Evolutionary conservation across 805 yeast species (phyloP).

Genomic region (Sugiyamaella americana): DNA sequence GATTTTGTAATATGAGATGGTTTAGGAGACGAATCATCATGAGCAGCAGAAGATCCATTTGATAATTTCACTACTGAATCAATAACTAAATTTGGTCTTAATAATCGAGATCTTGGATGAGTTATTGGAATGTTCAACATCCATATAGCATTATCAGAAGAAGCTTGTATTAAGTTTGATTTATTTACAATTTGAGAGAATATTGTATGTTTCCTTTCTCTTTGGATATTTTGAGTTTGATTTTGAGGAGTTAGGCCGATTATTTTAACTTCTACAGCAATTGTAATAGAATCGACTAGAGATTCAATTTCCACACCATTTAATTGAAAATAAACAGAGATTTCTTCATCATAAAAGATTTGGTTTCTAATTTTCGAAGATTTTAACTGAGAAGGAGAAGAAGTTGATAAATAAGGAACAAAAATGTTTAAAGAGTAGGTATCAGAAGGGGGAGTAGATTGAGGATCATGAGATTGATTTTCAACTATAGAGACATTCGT

Average conservation of each 20-base stretch:
- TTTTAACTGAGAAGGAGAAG: too few relatives aligned
- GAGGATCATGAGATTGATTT: too few relatives aligned
- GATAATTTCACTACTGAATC: constrained; percentile 13
- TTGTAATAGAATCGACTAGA: background rate
- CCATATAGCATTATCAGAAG: constrained; percentile 14
- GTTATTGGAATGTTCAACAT: constrained; percentile 11
- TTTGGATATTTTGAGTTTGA: background rate
- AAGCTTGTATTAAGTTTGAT: background rate
- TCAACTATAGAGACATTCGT: too few relatives aligned
- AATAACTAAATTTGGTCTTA: constrained; percentile 12
- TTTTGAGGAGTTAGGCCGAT: background rate
- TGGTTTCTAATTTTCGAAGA: too few relatives aligned
- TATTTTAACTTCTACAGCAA: constrained; percentile 1
- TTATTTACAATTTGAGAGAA: background rate
- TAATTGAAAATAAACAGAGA: constrained; percentile 13
- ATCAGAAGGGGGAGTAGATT: too few relatives aligned
- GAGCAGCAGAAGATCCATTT: background rate
- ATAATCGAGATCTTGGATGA: constrained; percentile 19
- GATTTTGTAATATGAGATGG: background rate
- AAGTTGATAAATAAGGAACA: too few relatives aligned
- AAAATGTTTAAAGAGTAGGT: too few relatives aligned
- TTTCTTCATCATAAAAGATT: constrained; percentile 19
- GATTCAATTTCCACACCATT: background rate
- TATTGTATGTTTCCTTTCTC: background rate
- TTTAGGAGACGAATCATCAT: background rate